Conservation (phyloP, 1,284 basidiomycete species). For the Pholiota adiposa region DNA sequence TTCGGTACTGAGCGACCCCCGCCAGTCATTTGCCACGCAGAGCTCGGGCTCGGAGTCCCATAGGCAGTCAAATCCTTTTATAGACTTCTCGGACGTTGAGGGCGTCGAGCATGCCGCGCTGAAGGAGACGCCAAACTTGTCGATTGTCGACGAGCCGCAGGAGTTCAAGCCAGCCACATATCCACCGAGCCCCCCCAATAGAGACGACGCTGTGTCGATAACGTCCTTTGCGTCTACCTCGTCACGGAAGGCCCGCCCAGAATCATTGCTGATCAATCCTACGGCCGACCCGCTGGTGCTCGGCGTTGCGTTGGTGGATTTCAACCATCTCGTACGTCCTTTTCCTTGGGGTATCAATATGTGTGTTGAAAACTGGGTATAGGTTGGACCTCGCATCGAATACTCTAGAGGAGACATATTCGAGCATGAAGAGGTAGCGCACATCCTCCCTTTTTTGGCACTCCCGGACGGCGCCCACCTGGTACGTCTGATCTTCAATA, state of each 20-base stretch:
- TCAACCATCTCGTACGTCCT: slow-evolving; percentile 80
- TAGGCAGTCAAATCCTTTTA: slow-evolving; percentile 43
- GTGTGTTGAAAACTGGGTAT: slow-evolving; percentile 17
- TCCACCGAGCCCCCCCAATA: slow-evolving; percentile 55
- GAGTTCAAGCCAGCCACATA: slow-evolving; percentile 47
- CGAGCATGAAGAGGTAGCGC: slow-evolving; percentile 80
- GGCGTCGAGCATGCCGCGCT: slow-evolving; percentile 41
- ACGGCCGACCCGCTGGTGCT: slow-evolving; percentile 68
- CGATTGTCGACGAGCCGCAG: slow-evolving; percentile 39
- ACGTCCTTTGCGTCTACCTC: slow-evolving; percentile 66
- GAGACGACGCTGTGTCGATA: slow-evolving; percentile 60
- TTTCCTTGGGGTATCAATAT: slow-evolving; percentile 9
- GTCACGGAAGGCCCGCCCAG: slow-evolving; percentile 76
- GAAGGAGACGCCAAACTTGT: slow-evolving; percentile 53
- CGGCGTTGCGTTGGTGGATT: slow-evolving; percentile 88
- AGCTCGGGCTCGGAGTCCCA: slow-evolving; percentile 43
- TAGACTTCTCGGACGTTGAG: slow-evolving; percentile 45
- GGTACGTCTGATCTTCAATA: slow-evolving; percentile 49
- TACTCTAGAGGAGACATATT: slow-evolving; percentile 74
- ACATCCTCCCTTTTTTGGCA: slow-evolving; percentile 94
- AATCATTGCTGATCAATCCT: slow-evolving; percentile 68
- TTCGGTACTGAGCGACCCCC: slow-evolving; percentile 33
- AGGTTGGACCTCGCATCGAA: slow-evolving; percentile 93
- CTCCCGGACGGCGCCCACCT: slow-evolving; percentile 97
- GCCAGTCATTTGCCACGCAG: slow-evolving; percentile 35